Conservation (phyloP, 2,329 filamentous ascomycete species). For the Botrytis fabae region DNA sequence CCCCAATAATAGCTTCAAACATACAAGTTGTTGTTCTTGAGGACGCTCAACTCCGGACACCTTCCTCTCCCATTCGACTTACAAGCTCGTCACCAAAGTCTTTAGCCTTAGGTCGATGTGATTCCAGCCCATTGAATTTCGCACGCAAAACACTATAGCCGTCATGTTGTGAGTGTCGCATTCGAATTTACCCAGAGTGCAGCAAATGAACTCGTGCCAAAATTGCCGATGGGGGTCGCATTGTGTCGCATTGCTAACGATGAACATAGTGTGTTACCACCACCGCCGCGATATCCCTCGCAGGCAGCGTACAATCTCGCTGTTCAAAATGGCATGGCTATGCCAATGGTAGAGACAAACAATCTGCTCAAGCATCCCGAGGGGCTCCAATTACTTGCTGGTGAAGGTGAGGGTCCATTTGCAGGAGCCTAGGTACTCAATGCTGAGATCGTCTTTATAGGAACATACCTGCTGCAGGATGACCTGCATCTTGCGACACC, state of each 20-base stretch:
- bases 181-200: conserved; percentile 19
- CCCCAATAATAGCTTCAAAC: conserved; percentile 14
- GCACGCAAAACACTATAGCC: neutral
- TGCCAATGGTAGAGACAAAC: conserved; percentile 88
- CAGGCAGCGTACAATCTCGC: conserved; percentile 71
- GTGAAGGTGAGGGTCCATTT: conserved; percentile 66
- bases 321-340: conserved; percentile 64
- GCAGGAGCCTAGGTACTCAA: neutral
- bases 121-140: neutral
- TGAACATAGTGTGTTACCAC: conserved; percentile 65
- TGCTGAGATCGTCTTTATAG: conserved; percentile 46
- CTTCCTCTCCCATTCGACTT: neutral
- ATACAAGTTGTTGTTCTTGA: neutral
- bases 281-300: conserved; percentile 81
- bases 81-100: neutral
- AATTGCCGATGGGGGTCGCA: conserved; percentile 30
- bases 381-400: conserved; percentile 86
- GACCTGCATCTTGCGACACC: conserved; percentile 91
- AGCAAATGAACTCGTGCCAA: conserved; percentile 18
- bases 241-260: conserved; percentile 19
- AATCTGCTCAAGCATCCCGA: conserved; percentile 80
- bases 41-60: neutral
- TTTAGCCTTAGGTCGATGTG: neutral
- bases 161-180: conserved; percentile 23
- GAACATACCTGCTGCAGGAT: conserved; percentile 87